These are phyloP conservation scores for Phanerochaete sordida DNA, from an alignment of 768 basidiomycete genomes.

Conservation along the genomic window DNA sequence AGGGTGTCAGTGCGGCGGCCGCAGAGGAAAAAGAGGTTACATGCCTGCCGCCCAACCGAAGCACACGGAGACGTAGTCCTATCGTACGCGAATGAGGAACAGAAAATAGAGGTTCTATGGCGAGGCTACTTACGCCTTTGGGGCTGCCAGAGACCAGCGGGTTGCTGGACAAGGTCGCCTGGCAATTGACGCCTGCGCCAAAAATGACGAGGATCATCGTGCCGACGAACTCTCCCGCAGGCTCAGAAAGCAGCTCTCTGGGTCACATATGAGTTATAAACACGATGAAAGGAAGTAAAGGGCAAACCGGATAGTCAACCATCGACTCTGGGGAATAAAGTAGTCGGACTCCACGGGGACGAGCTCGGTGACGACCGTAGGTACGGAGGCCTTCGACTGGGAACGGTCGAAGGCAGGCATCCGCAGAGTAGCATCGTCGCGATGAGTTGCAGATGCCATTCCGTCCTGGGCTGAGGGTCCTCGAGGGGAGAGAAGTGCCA, in stretches of 20 bases:
- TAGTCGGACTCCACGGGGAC: neutral
- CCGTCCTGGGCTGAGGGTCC: neutral
- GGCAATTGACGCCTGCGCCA: constrained; percentile 10
- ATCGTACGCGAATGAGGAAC: neutral
- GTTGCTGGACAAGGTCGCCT: constrained; percentile 4
- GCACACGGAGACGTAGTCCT: constrained; percentile 48
- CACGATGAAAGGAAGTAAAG: neutral
- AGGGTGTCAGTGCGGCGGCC: neutral
- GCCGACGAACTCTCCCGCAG: constrained; percentile 37
- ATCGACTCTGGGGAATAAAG: neutral
- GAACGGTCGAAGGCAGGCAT: neutral
- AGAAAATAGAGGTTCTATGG: neutral
- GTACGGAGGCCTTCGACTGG: neutral
- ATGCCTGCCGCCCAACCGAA: constrained; percentile 55
- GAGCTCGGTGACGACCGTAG: neutral
- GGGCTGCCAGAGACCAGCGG: constrained; percentile 3
- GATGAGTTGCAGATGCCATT: neutral
- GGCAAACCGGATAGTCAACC: constrained; percentile 1
- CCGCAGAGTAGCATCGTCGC: neutral
- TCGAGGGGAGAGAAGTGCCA: neutral
- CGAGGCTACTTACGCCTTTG: constrained; percentile 45
- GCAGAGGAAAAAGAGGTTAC: neutral
- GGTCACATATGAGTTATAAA: neutral
- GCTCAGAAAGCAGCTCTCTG: constrained; percentile 49
- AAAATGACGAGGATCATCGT: constrained; percentile 14